A percentile compares a stretch with the other conserved stretches of the same genome.
Evolutionary conservation across 768 basidiomycete species (phyloP).

Genomic region (Rhizopogon sp.): DNA sequence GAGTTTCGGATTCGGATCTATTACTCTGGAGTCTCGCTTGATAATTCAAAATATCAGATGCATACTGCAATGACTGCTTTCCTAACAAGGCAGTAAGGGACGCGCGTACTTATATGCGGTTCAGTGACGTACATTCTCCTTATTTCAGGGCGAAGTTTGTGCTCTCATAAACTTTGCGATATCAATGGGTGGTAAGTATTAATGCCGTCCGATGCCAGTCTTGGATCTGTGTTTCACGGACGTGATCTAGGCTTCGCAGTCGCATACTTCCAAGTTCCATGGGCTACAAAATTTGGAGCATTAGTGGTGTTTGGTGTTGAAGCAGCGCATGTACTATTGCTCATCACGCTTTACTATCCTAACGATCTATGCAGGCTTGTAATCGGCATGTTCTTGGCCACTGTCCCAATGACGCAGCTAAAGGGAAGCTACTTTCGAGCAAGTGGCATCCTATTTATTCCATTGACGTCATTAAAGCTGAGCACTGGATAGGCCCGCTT

Average conservation of each 20-base stretch:
- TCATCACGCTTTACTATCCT: neutral
- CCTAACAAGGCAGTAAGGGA: slow-evolving; percentile 22
- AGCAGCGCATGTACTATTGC: slow-evolving; percentile 25
- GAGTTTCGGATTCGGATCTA: slow-evolving; percentile 6
- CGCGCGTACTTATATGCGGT: too few species aligned
- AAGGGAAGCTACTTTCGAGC: slow-evolving; percentile 31
- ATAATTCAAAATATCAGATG: slow-evolving; percentile 18
- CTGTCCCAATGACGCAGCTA: slow-evolving; percentile 31
- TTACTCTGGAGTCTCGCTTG: neutral
- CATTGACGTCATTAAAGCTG: neutral
- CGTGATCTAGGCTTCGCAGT: slow-evolving; percentile 27
- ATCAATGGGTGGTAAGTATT: slow-evolving; percentile 22
- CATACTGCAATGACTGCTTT: slow-evolving; percentile 35
- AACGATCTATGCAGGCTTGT: slow-evolving; percentile 19
- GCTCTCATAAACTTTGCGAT: slow-evolving; percentile 39
- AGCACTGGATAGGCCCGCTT: slow-evolving; percentile 14
- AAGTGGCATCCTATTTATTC: slow-evolving; percentile 4
- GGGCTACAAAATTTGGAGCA: slow-evolving; percentile 31
- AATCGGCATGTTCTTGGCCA: slow-evolving; percentile 28
- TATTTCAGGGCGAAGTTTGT: slow-evolving; percentile 26
- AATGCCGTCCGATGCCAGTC: neutral
- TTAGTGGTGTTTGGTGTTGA: slow-evolving; percentile 33
- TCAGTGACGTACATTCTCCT: too few species aligned
- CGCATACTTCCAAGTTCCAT: slow-evolving; percentile 37
- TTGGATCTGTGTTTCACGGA: too few species aligned